Evolutionary conservation across 331 rosid genomes (phyloP), one percentile per base, ranked within the genome.

Genomic region (Stylosanthes scabra): DNA sequence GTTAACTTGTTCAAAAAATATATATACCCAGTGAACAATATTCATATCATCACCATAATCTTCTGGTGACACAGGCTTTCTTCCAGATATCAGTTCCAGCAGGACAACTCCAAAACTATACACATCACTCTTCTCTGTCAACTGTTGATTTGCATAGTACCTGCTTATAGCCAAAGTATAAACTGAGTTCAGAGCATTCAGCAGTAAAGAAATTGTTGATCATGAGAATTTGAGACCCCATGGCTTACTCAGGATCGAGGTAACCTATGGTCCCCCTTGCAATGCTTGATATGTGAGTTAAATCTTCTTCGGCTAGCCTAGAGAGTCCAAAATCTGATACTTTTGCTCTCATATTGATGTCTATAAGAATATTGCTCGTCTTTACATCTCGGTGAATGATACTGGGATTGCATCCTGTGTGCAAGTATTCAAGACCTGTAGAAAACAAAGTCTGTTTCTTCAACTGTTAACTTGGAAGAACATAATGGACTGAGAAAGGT

Each of bases 21-120:
- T 11, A 59, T 88, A 12, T 78, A 91, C 96, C 93, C 97, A 91
- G 66, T 85, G 96, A 77, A 91, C 96, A 25, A 91, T 91, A 80
- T 89, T 91, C 86, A 89, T 66, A 75, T 91, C 96, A 11, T 81
- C 68, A 39, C 91, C 86, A 49, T 68, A 89, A 68, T 87, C 93
- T 76, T 91, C 90, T 44, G 81, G 55, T 31, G 93, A 87, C 37
- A 91, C 83, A 1, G 91, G 84, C 68, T 86, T 91, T 75, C 44
- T 91, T 63, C 97, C 97, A 14, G 97, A 87, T 51, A 91, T 85
- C 66, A 91, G 80, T 78, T 91, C 97, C 9, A 91, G 81, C 0
- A 91, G 84, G 66, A 91, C 97, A 66, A 91, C 93, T 15, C 97
- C 96, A 75, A 89, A 91, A 81, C 97, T 87, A 71, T 91, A 91